Evolutionary conservation across 768 basidiomycete genomes (phyloP), one percentile per base, ranked within the genome.

Genomic region (Boletus sp.): DNA sequence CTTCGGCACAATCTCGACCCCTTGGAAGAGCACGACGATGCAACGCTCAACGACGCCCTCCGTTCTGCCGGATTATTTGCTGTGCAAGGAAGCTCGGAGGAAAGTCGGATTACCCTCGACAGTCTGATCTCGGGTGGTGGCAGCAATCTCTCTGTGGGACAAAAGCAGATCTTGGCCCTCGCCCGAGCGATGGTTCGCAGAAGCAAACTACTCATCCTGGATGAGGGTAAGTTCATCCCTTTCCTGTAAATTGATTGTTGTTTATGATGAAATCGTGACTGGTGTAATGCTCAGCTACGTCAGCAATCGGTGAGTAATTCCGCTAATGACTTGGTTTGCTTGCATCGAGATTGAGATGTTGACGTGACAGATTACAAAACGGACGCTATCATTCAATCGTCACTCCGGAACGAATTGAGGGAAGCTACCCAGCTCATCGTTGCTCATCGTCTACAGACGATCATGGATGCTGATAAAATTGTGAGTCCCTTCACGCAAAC

Each of bases 401-500:
- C 83, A 1, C 77, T 87, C 50, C 74, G 84, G 10, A 73, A 73
- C 29, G 76, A 77, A 58, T 64, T 82, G 6, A 69, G 66, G 11
- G 77, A 73, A 46, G 76, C 76, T 0, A 86, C 84, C 0, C 69
- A 86, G 18, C 71, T 86, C 32, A 85, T 82, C 17, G 77, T 87
- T 39, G 85, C 85, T 1, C 83, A 85, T 66, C 77, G 84, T 17
- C 64, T 83, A 9, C 76, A 78, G 55, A 85, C 80, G 8, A 80
- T 86, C 57, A 83, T 83, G 74, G 83, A 84, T 50, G 80, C 83
- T 3, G 84, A 86, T 64, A 81, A 81, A 61, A 81, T 86, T 42
- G 75, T 85, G 55, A 47, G 71, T 62, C 24, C 20, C 18, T 35
- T 46, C 36, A 32, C 17, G 15, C 33, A 18, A 15, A 7, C 11